phyloP scores from a whole-genome alignment of 306 rosid genomes.

The Abrus pulchellus region DNA sequence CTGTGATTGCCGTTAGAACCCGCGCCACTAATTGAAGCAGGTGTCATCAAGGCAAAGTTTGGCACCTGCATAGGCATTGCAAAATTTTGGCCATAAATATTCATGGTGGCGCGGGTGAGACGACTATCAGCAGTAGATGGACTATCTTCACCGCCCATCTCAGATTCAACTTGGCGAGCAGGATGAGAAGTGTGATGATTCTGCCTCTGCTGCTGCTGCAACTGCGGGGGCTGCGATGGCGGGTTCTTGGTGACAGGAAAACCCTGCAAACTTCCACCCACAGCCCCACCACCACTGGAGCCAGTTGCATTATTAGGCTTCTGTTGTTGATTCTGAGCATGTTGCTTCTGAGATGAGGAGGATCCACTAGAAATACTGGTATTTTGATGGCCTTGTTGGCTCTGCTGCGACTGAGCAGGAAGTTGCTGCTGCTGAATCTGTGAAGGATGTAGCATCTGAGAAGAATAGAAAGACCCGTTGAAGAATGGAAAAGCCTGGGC shows the following conservation, averaged over 20 bases:
- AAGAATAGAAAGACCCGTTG: constrained; percentile 85
- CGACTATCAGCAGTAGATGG: constrained; percentile 90
- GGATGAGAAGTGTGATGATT: constrained; percentile 65
- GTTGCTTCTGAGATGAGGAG: constrained; percentile 91
- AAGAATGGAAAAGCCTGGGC: constrained; percentile 82
- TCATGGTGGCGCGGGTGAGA: constrained; percentile 64
- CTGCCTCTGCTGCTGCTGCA: constrained; percentile 65
- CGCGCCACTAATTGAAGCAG: constrained; percentile 60
- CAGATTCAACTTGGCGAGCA: constrained; percentile 79
- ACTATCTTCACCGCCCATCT: constrained; percentile 85
- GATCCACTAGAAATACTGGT: constrained; percentile 74
- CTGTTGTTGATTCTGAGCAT: constrained; percentile 84
- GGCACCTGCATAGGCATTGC: constrained; percentile 80
- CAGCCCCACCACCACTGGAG: constrained; percentile 57
- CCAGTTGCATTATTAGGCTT: constrained; percentile 67
- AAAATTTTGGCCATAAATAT: constrained; percentile 76
- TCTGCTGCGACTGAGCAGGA: constrained; percentile 74
- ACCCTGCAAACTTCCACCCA: constrained; percentile 74
- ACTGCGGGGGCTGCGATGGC: constrained; percentile 61
- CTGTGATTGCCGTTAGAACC: constrained; percentile 58
- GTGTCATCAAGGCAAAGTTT: constrained; percentile 76
- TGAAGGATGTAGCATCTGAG: constrained; percentile 89
- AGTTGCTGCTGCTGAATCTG: constrained; percentile 79
- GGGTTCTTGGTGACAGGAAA: constrained; percentile 77
- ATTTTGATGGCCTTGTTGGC: constrained; percentile 79